Conservation (phyloP, 2,329 filamentous ascomycete genomes). For the Podosphaera aphanis region DNA sequence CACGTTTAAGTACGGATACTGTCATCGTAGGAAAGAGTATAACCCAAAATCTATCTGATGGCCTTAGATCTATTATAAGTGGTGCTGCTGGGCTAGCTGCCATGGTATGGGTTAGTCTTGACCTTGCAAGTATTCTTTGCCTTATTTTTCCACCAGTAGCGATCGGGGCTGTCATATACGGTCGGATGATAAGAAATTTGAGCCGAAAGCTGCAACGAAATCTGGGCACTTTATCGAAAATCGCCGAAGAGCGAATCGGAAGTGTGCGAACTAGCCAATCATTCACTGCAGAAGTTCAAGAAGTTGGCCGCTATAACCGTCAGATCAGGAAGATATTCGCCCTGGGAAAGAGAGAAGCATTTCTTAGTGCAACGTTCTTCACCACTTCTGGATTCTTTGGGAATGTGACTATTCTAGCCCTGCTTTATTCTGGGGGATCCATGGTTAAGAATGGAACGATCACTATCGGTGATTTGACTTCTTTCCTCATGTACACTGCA, state of each 20-base stretch:
- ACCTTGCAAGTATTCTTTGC: slow-evolving; percentile 67
- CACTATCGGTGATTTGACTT: slow-evolving; percentile 76
- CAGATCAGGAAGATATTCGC: slow-evolving; percentile 84
- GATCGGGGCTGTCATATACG: slow-evolving; percentile 76
- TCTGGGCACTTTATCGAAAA: slow-evolving; percentile 77
- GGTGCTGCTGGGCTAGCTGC: slow-evolving; percentile 71
- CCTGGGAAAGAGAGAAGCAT: slow-evolving; percentile 64
- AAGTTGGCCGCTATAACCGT: slow-evolving; percentile 73
- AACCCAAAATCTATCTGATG: slow-evolving; percentile 91
- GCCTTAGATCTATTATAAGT: slow-evolving; percentile 73
- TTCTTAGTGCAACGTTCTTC: slow-evolving; percentile 83
- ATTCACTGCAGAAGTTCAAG: slow-evolving; percentile 79
- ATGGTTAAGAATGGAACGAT: slow-evolving; percentile 75
- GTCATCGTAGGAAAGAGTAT: slow-evolving; percentile 97
- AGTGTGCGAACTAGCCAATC: slow-evolving; percentile 94
- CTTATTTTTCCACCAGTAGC: slow-evolving; percentile 82
- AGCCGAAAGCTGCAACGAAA: slow-evolving; percentile 88
- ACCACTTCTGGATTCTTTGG: slow-evolving; percentile 68
- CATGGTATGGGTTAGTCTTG: slow-evolving; percentile 89
- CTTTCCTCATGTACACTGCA: slow-evolving; percentile 95
- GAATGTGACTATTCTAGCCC: slow-evolving; percentile 82
- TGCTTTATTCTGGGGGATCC: slow-evolving; percentile 73
- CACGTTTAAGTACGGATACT: slow-evolving; percentile 81
- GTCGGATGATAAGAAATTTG: slow-evolving; percentile 65
- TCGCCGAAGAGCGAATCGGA: slow-evolving; percentile 89